These are phyloP conservation scores for Zasmidium angulare DNA, from an alignment of 2,329 filamentous ascomycete species.

Conservation along the genomic window DNA sequence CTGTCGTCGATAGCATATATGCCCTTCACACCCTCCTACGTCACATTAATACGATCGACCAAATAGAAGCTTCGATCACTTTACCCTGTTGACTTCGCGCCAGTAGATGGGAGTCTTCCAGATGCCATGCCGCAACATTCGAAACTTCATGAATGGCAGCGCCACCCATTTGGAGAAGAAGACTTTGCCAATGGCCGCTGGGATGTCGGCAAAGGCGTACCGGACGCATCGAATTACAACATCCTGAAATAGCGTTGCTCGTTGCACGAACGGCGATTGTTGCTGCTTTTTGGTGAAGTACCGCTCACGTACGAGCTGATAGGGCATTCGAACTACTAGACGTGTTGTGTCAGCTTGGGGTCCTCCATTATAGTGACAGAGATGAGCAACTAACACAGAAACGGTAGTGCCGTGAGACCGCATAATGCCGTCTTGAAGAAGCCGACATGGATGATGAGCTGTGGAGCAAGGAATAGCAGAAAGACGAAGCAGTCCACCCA, in stretches of 20 bases:
- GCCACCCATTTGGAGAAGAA: constrained; percentile 76
- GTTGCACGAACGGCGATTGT: constrained; percentile 64
- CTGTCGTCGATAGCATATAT: constrained; percentile 69
- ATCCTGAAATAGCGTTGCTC: constrained; percentile 73
- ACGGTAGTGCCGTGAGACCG: constrained; percentile 64
- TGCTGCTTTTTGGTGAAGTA: constrained; percentile 49
- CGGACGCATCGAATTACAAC: constrained; percentile 74
- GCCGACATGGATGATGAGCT: constrained; percentile 68
- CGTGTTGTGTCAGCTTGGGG: background rate
- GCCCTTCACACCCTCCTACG: constrained; percentile 46
- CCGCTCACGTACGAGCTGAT: constrained; percentile 58
- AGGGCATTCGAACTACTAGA: constrained; percentile 47
- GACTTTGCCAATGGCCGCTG: constrained; percentile 66
- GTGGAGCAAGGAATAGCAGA: constrained; percentile 67
- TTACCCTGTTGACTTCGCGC: constrained; percentile 57
- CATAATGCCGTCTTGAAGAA: constrained; percentile 59
- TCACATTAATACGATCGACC: background rate
- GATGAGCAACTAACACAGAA: constrained; percentile 57
- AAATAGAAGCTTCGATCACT: constrained; percentile 10
- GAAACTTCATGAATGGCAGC: constrained; percentile 71
- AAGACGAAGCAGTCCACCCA: constrained; percentile 76
- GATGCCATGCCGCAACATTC: constrained; percentile 72
- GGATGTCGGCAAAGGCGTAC: constrained; percentile 73
- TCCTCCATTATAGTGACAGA: background rate
- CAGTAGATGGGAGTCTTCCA: constrained; percentile 63